A percentile compares a stretch with the other conserved stretches of the same genome.
Evolutionary conservation across 2,329 filamentous ascomycete genomes (phyloP).

Genomic region (Chaetomiaceae sp.): DNA sequence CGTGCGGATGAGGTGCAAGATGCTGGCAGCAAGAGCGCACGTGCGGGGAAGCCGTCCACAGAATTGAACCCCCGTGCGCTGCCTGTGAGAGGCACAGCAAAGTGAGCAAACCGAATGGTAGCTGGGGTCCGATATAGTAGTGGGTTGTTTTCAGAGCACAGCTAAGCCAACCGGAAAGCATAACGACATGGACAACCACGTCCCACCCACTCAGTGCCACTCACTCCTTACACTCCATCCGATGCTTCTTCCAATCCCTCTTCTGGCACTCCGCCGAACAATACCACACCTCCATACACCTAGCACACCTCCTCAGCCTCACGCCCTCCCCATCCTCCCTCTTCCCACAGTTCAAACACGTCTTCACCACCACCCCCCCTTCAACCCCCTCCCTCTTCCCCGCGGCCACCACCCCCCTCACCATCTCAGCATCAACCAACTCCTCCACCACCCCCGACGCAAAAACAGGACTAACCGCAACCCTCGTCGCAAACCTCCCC

Average conservation of each 20-base stretch:
- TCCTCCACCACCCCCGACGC: constrained; percentile 41
- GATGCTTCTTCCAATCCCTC: constrained; percentile 50
- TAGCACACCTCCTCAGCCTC: constrained; percentile 39
- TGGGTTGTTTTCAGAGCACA: too few species aligned
- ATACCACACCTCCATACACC: constrained; percentile 44
- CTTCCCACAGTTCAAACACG: constrained; percentile 37
- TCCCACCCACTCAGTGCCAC: constrained; percentile 11
- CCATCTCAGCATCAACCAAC: constrained; percentile 28
- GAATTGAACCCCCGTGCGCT: too few species aligned
- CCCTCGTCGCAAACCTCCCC: constrained; percentile 43
- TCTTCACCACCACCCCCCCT: constrained; percentile 18
- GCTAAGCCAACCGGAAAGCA: too few species aligned
- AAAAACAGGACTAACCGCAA: constrained; percentile 54
- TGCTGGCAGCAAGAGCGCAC: too few species aligned
- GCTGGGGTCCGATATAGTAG: too few species aligned
- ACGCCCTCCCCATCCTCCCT: constrained; percentile 28
- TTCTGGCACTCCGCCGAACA: constrained; percentile 51
- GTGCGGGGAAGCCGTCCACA: too few species aligned
- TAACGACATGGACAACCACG: too few species aligned
- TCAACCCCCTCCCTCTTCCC: neutral
- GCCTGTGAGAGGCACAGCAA: too few species aligned
- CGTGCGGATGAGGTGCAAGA: too few species aligned
- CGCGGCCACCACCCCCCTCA: neutral
- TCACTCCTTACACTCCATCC: constrained; percentile 36
- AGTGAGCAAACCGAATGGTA: too few species aligned